Evolutionary conservation across 805 yeast genomes (phyloP).

Genomic region (Cyberlindnera galapagoensis): DNA sequence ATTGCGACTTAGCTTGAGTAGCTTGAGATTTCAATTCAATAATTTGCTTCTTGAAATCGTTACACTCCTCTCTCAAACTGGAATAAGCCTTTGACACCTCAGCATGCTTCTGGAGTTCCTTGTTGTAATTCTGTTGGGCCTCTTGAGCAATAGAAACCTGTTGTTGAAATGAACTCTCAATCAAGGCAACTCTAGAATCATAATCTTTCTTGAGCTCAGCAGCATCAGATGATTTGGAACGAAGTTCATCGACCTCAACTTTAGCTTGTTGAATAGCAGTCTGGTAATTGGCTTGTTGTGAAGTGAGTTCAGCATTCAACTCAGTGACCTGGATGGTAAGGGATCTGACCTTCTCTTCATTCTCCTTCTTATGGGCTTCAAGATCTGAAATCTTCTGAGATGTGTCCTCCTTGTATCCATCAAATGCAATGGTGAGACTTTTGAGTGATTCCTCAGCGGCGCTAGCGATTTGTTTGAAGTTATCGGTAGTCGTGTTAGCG

Average conservation of each 20-base stretch:
- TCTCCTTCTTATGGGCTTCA: slow-evolving; percentile 16
- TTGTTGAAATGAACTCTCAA: slow-evolving; percentile 31
- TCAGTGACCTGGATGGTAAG: slow-evolving; percentile 26
- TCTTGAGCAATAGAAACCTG: slow-evolving; percentile 43
- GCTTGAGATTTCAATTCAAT: slow-evolving; percentile 24
- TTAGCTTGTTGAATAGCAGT: slow-evolving; percentile 13
- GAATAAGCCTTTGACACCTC: slow-evolving; percentile 38
- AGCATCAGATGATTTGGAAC: slow-evolving; percentile 17
- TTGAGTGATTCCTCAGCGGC: slow-evolving; percentile 63
- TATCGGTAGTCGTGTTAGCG: slow-evolving; percentile 52
- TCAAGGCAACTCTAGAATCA: slow-evolving; percentile 24
- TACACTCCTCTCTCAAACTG: slow-evolving; percentile 32
- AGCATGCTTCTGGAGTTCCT: slow-evolving; percentile 49
- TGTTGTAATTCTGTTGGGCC: slow-evolving; percentile 48
- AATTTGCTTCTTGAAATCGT: slow-evolving; percentile 24
- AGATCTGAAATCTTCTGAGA: slow-evolving; percentile 13
- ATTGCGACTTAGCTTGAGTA: slow-evolving; percentile 24
- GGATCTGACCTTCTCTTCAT: slow-evolving; percentile 18
- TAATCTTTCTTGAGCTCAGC: slow-evolving; percentile 25
- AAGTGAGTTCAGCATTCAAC: slow-evolving; percentile 26
- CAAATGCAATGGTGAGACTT: slow-evolving; percentile 49
- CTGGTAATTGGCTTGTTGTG: slow-evolving; percentile 23
- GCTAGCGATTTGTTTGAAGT: slow-evolving; percentile 54
- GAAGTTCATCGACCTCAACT: slow-evolving; percentile 14
- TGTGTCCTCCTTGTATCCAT: slow-evolving; percentile 30